Conservation (phyloP, 2,329 filamentous ascomycete species). For the Purpureocillium lavendulum region DNA sequence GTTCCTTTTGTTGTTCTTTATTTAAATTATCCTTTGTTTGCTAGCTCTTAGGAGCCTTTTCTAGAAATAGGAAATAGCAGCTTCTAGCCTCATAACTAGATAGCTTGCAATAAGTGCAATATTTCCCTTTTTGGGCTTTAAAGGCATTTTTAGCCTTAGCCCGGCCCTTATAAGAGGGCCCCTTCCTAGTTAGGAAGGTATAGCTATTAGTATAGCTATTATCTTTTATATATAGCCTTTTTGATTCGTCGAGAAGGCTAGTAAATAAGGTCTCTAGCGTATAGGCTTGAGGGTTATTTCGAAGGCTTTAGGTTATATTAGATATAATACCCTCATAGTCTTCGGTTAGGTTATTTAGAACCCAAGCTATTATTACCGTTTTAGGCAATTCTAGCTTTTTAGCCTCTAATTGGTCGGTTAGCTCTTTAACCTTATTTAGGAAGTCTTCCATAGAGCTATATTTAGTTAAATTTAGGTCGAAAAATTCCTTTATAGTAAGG, state of each 20-base stretch:
- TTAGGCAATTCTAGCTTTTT: not conserved
- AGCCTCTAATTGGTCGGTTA: not conserved
- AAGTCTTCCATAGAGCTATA: not conserved
- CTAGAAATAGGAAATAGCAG: not conserved
- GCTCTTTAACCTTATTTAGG: not conserved
- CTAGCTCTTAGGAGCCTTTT: not conserved
- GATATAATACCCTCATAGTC: too few species aligned
- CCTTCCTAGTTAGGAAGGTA: not conserved
- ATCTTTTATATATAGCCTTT: not conserved
- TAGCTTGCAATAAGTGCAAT: not conserved
- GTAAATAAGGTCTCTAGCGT: not conserved
- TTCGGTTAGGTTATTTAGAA: not conserved
- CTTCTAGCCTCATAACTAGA: not conserved
- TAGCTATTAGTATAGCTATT: not conserved
- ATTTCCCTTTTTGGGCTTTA: conserved; percentile 1
- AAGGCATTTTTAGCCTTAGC: not conserved
- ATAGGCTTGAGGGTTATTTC: not conserved
- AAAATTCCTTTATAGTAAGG: not conserved
- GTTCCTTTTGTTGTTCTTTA: not conserved
- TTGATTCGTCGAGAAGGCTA: not conserved
- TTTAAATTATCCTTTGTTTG: not conserved
- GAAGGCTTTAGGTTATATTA: too few species aligned
- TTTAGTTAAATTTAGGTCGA: not conserved
- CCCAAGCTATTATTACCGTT: not conserved
- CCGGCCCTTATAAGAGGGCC: not conserved